Evolutionary conservation across 2,329 filamentous ascomycete genomes (phyloP).

Genomic region (Aureobasidium sp.): DNA sequence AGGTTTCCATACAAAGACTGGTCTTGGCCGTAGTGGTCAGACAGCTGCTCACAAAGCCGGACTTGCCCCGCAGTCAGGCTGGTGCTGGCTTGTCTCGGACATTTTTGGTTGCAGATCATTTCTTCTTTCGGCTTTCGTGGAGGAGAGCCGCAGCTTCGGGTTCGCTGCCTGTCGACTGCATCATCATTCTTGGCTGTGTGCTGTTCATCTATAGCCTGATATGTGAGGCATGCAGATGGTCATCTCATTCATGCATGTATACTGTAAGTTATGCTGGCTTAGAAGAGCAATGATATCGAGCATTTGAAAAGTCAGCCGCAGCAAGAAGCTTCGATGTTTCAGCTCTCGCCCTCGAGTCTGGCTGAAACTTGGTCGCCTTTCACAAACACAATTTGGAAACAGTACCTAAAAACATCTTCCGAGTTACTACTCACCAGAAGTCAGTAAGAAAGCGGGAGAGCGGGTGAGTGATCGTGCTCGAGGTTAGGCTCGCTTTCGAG

Average conservation of each 20-base stretch:
- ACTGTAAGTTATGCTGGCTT: too few species aligned
- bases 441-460: neutral
- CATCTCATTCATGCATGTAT: neutral
- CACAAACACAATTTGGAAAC: neutral
- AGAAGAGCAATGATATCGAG: too few species aligned
- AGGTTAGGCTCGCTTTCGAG: neutral
- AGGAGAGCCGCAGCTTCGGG: constrained; percentile 1
- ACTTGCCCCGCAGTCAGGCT: neutral
- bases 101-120: neutral
- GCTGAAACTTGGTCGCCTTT: neutral
- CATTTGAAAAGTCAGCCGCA: neutral
- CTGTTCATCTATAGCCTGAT: neutral
- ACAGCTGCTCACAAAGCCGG: neutral
- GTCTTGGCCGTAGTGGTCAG: neutral
- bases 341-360: neutral
- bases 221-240: neutral
- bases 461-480: too few species aligned
- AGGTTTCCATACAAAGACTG: neutral
- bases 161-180: neutral
- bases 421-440: neutral
- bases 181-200: neutral
- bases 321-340: neutral
- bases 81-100: neutral
- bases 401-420: neutral
- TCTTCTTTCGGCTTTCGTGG: neutral